phyloP scores from a whole-genome alignment of 371 early-diverging fungal genomes.

The Haplosporangium sp. region DNA sequence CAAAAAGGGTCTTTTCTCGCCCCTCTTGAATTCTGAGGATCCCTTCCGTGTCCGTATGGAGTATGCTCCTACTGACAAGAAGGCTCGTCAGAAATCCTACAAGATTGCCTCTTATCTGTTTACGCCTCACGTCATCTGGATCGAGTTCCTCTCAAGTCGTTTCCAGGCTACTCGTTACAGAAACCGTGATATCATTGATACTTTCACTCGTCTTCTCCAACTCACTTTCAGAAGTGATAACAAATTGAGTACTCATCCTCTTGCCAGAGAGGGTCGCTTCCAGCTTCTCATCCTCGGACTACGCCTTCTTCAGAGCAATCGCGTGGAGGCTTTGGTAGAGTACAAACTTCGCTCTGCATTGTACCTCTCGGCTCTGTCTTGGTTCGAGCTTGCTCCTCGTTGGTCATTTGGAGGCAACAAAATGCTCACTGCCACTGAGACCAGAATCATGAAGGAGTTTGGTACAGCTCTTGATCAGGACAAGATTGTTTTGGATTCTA shows the following conservation, averaged over 20 bases:
- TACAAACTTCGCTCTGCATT: conserved; percentile 70
- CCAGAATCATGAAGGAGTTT: conserved; percentile 76
- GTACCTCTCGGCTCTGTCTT: conserved; percentile 75
- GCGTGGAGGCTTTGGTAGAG: conserved; percentile 76
- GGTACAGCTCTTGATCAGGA: conserved; percentile 76
- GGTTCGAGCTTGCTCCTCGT: conserved; percentile 80
- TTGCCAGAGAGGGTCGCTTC: conserved; percentile 85
- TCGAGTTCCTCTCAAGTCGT: conserved; percentile 85
- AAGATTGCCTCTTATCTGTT: conserved; percentile 72
- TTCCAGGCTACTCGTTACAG: conserved; percentile 86
- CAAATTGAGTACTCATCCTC: conserved; percentile 76
- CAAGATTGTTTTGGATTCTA: conserved; percentile 63
- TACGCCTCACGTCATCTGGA: conserved; percentile 85
- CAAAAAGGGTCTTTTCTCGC: conserved; percentile 82
- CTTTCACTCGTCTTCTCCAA: conserved; percentile 80
- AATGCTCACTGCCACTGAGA: conserved; percentile 70
- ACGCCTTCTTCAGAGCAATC: conserved; percentile 76
- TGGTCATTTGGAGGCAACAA: conserved; percentile 83
- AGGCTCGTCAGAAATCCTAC: conserved; percentile 71
- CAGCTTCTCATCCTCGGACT: conserved; percentile 82
- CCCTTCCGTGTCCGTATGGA: conserved; percentile 93
- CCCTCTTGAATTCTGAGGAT: conserved; percentile 67
- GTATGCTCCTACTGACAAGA: conserved; percentile 90
- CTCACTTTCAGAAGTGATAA: conserved; percentile 74
- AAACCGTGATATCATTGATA: conserved; percentile 77